These are phyloP conservation scores for Breviolum minutum DNA, from an alignment of 73 alveolate genomes.

Conservation along the genomic window DNA sequence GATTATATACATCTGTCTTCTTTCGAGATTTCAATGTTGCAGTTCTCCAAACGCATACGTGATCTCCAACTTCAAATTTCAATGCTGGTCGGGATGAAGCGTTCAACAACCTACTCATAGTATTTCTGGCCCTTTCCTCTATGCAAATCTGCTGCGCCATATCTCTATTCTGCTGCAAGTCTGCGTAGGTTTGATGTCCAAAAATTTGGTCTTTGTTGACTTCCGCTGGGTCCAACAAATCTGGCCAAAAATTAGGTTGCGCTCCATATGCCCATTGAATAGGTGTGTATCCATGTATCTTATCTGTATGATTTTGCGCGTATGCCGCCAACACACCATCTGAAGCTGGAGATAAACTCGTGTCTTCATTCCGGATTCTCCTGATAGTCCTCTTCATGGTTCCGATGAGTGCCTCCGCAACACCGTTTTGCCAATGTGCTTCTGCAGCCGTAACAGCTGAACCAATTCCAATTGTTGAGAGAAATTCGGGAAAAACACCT, in stretches of 20 bases:
- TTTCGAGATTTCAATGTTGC: conserved; percentile 42
- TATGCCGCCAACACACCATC: neutral
- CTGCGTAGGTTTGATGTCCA: neutral
- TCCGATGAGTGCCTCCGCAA: neutral
- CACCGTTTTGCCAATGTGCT: conserved; percentile 25
- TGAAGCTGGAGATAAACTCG: neutral
- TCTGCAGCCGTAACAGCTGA: neutral
- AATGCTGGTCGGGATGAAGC: neutral
- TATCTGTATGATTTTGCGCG: conserved; percentile 10
- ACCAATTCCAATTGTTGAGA: neutral
- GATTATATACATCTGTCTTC: neutral
- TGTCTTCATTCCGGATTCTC: neutral
- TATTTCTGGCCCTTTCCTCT: conserved; percentile 6
- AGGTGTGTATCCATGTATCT: neutral
- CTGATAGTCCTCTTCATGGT: conserved; percentile 16
- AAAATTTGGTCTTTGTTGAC: neutral
- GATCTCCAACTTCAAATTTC: neutral
- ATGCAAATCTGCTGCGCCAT: neutral
- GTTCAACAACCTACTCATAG: neutral
- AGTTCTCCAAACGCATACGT: conserved; percentile 19
- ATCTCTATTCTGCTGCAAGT: neutral
- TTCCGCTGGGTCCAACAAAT: neutral
- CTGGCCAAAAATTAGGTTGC: neutral
- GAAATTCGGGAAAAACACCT: neutral
- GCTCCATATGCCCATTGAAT: conserved; percentile 27